These are phyloP conservation scores for Sphagnurus paluster DNA, from an alignment of 1,284 basidiomycete species.

Conservation along the genomic window DNA sequence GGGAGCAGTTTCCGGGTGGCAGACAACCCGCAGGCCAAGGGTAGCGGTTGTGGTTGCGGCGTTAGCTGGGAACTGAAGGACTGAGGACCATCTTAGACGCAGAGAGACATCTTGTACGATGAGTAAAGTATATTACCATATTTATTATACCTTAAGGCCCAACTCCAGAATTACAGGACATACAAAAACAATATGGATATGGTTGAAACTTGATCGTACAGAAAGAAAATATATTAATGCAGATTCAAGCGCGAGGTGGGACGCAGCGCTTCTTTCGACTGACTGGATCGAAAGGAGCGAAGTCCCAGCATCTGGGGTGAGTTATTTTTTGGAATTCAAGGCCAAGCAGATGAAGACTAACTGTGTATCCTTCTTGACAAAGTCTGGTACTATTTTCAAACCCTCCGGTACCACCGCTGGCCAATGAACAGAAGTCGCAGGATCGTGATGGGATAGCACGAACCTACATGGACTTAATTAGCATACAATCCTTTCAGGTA, in stretches of 20 bases:
- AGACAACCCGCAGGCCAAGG: constrained; percentile 85
- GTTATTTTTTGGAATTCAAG: neutral
- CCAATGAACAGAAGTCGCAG: constrained; percentile 23
- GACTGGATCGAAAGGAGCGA: constrained; percentile 21
- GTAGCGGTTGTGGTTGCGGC: constrained; percentile 86
- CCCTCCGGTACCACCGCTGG: constrained; percentile 24
- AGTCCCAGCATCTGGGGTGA: constrained; percentile 17
- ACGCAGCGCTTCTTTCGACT: constrained; percentile 3
- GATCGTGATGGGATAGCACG: constrained; percentile 28
- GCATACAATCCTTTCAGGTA: neutral
- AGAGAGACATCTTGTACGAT: neutral
- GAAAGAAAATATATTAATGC: too few relatives aligned
- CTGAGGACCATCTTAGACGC: constrained; percentile 24
- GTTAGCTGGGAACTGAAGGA: constrained; percentile 87
- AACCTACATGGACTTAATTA: constrained; percentile 18
- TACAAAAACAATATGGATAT: neutral
- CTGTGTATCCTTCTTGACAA: constrained; percentile 20
- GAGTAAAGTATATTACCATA: constrained; percentile 2
- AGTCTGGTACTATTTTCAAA: constrained; percentile 22
- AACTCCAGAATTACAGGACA: neutral
- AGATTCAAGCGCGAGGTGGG: neutral
- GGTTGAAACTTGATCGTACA: too few relatives aligned
- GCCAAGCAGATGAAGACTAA: constrained; percentile 10
- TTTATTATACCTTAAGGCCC: constrained; percentile 5
- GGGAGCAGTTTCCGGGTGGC: constrained; percentile 81